A percentile compares a stretch with the other conserved stretches of the same genome.
Conservation (phyloP, 441 rosid species). For the Brassica balearica region DNA sequence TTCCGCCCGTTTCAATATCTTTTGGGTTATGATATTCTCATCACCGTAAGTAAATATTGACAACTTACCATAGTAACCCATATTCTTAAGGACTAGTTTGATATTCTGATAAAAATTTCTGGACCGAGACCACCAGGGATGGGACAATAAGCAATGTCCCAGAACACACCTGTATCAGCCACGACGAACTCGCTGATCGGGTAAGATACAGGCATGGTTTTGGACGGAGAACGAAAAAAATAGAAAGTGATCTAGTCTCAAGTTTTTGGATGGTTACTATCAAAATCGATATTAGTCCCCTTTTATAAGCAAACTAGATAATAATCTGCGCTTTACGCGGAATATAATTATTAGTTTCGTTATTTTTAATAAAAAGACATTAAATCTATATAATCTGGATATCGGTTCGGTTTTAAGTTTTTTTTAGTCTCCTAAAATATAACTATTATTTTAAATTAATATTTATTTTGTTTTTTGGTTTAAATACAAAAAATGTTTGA, state of each 20-base stretch:
- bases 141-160: not conserved
- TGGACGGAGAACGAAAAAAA: not conserved
- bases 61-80: not conserved
- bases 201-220: slow-evolving; percentile 2
- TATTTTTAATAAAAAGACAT: no score
- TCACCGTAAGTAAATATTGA: not conserved
- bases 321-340: no score
- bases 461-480: no score
- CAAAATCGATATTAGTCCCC: not conserved
- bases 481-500: no score
- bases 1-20: not conserved
- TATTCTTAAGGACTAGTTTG: not conserved
- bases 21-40: not conserved
- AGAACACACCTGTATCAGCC: not conserved
- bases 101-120: not conserved
- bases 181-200: slow-evolving; percentile 5
- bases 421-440: no score
- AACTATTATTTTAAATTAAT: no score
- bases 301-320: not conserved
- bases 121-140: not conserved
- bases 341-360: no score
- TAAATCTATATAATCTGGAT: no score
- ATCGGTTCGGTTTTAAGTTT: no score
- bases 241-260: not conserved
- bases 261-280: not conserved